Base-by-base conservation (phyloP, 2,329 filamentous ascomycete species). In the Botrytis aclada region DNA sequence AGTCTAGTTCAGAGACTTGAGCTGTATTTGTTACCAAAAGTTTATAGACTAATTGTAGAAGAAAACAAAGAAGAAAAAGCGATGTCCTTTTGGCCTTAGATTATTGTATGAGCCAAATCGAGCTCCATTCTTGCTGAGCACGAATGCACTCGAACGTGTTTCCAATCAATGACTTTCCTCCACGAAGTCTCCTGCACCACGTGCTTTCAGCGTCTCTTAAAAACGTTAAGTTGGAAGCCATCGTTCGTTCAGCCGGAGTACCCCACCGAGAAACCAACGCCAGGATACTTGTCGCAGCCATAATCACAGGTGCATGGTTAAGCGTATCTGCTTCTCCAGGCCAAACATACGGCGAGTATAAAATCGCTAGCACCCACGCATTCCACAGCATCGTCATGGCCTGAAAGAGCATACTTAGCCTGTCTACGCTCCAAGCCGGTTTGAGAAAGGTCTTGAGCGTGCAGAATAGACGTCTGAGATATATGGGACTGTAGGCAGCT, bases 321-420 rank as follows among this genome's bases (percentile, higher is more conserved):
- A 72, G 32, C 1, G 71, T 72, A n/a, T 47, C 56, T 41, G 34
- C 65, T 32, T 56, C 69, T 29, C 70, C 71, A 9, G 71, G 71
- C 20, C 39, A 72, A 10, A 29, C 3, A 63, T 72, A 72, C 9
- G 74, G 74, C 5, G 70, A 51, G 18, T 69, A 73, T 29, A 75
- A 51, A 20, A 75, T 60, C 3, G 70, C 73, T 0, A 75, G 60
- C 20, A 71, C 74, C 60, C 71, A 74, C 7, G 66, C 73, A 39
- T 75, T 75, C 74, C 73, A 75, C 22, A 75, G 62, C 6, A 75
- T 64, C 1, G 72, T 54, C 3, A 75, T 56, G 8, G 74, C 29
- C 22, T 71, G 69, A 62, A 75, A 70, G 7, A 69, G 51, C 3
- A 29, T 69, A 16, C 70, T 69, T 25, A 65, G 72, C 58, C 66